Evolutionary conservation across 768 basidiomycete genomes (phyloP).

Genomic region (Roridomyces roridus): DNA sequence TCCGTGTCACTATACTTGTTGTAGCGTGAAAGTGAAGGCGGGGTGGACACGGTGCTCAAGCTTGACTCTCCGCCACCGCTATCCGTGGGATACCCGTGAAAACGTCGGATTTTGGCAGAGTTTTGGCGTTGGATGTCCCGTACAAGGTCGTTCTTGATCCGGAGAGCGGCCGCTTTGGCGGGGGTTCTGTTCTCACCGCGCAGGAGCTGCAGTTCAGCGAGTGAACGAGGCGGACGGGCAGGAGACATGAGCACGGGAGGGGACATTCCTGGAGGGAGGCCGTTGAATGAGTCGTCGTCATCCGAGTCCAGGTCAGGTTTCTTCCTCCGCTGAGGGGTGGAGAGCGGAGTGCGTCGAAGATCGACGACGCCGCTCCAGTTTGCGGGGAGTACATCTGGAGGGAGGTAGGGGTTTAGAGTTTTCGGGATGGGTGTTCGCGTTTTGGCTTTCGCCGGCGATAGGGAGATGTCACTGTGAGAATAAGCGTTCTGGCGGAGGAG

Average conservation of each 20-base stretch:
- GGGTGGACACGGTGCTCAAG: conserved; percentile 71
- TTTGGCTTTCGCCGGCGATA: conserved; percentile 44
- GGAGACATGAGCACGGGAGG: conserved; percentile 65
- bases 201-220: conserved; percentile 52
- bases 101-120: conserved; percentile 31
- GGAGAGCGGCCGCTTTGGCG: conserved; percentile 69
- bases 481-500: conserved; percentile 60
- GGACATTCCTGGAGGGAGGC: conserved; percentile 62
- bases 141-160: conserved; percentile 71
- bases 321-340: conserved; percentile 49
- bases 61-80: conserved; percentile 57
- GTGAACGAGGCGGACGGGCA: conserved; percentile 55
- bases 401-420: conserved; percentile 65
- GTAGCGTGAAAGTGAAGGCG: conserved; percentile 77
- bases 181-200: conserved; percentile 69
- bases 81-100: conserved; percentile 30
- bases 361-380: conserved; percentile 81
- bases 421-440: conserved; percentile 64
- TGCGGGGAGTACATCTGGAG: conserved; percentile 51
- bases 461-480: conserved; percentile 42
- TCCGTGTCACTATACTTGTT: conserved; percentile 46
- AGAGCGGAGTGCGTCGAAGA: conserved; percentile 60
- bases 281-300: conserved; percentile 56
- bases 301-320: conserved; percentile 40
- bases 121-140: conserved; percentile 54